Evolutionary conservation across 768 basidiomycete species (phyloP), one percentile per base, ranked within the genome.

Genomic region (Kwoniella bestiolae): DNA sequence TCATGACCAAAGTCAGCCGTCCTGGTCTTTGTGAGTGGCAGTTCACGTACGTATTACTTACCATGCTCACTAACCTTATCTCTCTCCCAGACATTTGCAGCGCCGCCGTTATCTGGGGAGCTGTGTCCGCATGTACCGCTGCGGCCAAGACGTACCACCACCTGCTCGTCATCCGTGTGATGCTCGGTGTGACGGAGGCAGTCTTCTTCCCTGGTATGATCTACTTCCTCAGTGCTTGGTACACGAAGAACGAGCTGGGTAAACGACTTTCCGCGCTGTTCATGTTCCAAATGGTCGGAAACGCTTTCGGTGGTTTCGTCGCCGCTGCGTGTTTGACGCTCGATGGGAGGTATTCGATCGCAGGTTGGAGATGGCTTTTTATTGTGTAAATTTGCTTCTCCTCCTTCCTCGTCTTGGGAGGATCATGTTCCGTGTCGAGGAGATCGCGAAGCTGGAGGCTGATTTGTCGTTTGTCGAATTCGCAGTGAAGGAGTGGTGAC

Each of bases 231-330:
- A 63, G 63, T 4, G 65, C 67, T 5, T 78, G 75, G 50, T 74
- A 69, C 52, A 65, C 62, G 55, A 72, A 74, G 62, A 38, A 55
- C 23, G 67, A 73, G 50, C 65, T 77, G 25, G 75, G 73, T 7
- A 69, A 64, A 18, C 69, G 76, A 46, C 47, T 71, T 18, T 74
- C 66, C 21, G 55, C 65, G 21, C 58, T 79, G 2, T 79, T 72
- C 61, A 65, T 72, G 23, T 74, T 66, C 29, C 71, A 72, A 29
- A 70, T 76, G 47, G 5, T 79, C n/a, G 78, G 78, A 1, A 75
- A 75, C 35, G 78, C 74, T 14, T 76, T 79, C 56, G 78, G 76
- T 12, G 68, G 69, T 31, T 59, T 79, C 3, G 50, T 79, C 35
- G 76, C 76, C 14, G 74, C 77, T 38, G 78, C 61, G 14, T 64